Evolutionary conservation across 345 rosid species (phyloP), one percentile per base, ranked within the genome.

Genomic region (Eutrema japonicum): DNA sequence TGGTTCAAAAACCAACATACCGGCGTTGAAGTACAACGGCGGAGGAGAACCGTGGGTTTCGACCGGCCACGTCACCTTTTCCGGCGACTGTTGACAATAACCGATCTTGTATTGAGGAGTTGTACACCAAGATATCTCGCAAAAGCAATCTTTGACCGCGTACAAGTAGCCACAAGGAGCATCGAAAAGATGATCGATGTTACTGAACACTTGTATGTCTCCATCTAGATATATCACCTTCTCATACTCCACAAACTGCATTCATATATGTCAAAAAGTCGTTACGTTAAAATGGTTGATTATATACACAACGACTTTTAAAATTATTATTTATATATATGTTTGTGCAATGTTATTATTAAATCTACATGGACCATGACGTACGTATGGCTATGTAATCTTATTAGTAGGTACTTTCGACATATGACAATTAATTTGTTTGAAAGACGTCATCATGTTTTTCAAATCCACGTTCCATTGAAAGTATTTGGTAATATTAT

Each of bases 161-260:
- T 36, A 56, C 29, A 56, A 56, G 12, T 56, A 56, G 8, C 43
- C 62, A 11, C 43, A 56, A 8, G 29, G 62, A 14, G 29, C 9
- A 22, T 56, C 62, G 4, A 56, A 56, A 8, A 56, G 62, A 36
- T 56, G 62, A 9, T 56, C 62, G 7, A 56, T 56, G 43, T 56
- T 56, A 56, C 29, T 22, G 36, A 56, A 56, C 42, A 56, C 43
- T 56, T 56, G 62, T 35, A 56, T 56, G 10, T 56, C 62, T n/a
- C 43, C 62, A 56, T 56, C 62, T 5, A 56, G 22, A 36, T 56
- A 56, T 10, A 56, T 56, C 42, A 56, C 43, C 62, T 56, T 56
- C 42, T 36, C 43, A 56, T 56, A 56, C 16, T 56, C 62, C 43
- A 56, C 62, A 56, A 56, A 56, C 62, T 56, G 62, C 62, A 55